Base-by-base conservation (phyloP, 495 filamentous ascomycete species). In the Trichodelitschia bisporula region DNA sequence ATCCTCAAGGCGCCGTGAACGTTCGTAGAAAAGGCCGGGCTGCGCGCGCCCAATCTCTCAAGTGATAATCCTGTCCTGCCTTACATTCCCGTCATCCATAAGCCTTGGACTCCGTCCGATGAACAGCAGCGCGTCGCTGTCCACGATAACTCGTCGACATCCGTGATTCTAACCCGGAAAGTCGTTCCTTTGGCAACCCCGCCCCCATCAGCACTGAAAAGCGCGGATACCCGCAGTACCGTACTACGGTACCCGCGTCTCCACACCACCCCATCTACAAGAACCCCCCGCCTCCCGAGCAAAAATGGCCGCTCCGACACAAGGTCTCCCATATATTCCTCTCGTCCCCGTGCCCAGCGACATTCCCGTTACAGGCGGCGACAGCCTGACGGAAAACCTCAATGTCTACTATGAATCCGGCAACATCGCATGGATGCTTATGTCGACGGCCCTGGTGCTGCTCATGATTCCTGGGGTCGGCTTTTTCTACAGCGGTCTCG, bases 401-500 rank as follows among this genome's bases (percentile, higher is more conserved):
- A 90, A 91, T 48, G 57, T 77, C 35, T 79, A 59, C 51, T 86
- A 84, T 48, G 59, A 75, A 72, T 57, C 66, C 33, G 86, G 86
- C 37, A 78, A 95, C 55, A 80, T 91, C 35, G 75, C 77, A 15
- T 97, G 78, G 78, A 70, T 93, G 53, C 61, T 95, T 37, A 74
- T 69, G 4, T 66, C 75, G 8, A 77, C 86, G 6, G 84, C 79
- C 11, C 67, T 97, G 12, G 84, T 97, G 33, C 54, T 97, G 41
- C 68, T 95, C 46, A 97, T 97, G 86, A 86, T 97, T 55, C 86
- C 86, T 8, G 86, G 86, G 39, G 82, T 97, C 48, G 86, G 67
- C 28, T 93, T 97, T 66, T 93, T 97, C 63, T 97, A 97, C 59
- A 93, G 82, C 8, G 86, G 86, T 35, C 73, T 95, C 20, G 86